Conservation (phyloP, 164 flowering plant species). For the Piper betle region DNA sequence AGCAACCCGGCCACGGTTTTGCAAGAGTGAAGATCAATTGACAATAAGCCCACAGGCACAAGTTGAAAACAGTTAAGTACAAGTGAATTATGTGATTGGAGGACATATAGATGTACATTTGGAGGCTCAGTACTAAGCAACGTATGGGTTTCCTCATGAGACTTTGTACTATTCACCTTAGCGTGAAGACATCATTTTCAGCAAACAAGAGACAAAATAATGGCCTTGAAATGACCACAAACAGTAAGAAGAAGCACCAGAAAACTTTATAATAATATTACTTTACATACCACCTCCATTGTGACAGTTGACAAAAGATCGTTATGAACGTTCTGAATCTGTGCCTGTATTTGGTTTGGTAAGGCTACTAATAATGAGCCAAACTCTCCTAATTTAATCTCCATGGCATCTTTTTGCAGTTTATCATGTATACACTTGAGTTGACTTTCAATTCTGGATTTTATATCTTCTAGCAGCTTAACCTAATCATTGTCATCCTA, state of each 20-base stretch:
- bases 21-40: conserved; percentile 2
- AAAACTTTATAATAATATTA: background rate
- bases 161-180: conserved; percentile 20
- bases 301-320: conserved; percentile 27
- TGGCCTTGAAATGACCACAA: background rate
- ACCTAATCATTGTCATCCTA: conserved; percentile 26
- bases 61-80: background rate
- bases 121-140: conserved; percentile 13
- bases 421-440: conserved; percentile 45
- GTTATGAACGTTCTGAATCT: conserved; percentile 28
- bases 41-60: background rate
- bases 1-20: conserved; percentile 18
- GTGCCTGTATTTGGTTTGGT: conserved; percentile 37
- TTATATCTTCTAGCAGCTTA: conserved; percentile 63
- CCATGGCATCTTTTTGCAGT: conserved; percentile 22
- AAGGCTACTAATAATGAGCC: conserved; percentile 27
- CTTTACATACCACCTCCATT: conserved; percentile 40
- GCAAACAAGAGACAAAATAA: background rate
- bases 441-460: conserved; percentile 37
- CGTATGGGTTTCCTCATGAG: conserved; percentile 12
- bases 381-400: conserved; percentile 34
- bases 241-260: background rate
- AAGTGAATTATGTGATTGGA: background rate
- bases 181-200: conserved; percentile 24
- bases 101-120: conserved; percentile 20